A percentile compares a stretch with the other conserved stretches of the same genome.
phyloP scores from a whole-genome alignment of 331 rosid genomes.

The Arachis monticola region DNA sequence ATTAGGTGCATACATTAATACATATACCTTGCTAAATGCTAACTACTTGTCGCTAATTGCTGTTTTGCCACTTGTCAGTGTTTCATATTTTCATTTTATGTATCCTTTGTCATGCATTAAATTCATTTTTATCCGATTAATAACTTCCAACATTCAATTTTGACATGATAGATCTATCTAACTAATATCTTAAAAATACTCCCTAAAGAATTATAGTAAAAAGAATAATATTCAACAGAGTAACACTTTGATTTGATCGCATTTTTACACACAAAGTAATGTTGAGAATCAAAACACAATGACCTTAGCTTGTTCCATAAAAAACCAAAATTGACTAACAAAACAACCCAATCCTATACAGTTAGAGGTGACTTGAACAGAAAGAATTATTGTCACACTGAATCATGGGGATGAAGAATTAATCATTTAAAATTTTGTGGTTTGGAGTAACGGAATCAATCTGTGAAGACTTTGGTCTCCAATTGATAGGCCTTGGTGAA shows the following conservation, averaged over 20 bases:
- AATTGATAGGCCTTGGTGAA: constrained; percentile 89
- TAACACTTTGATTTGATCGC: too few relatives aligned
- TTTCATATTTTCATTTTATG: not conserved
- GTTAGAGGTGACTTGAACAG: not conserved
- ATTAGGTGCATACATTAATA: too few relatives aligned
- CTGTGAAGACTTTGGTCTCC: constrained; percentile 69
- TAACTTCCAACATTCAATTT: too few relatives aligned
- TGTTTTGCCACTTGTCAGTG: not conserved
- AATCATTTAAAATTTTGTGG: not conserved
- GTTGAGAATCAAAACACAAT: not conserved
- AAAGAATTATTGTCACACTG: not conserved
- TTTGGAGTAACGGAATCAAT: constrained; percentile 17
- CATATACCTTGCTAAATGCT: not conserved
- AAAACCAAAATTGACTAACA: not conserved
- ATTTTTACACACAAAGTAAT: not conserved
- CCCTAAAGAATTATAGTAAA: too few relatives aligned
- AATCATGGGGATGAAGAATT: not conserved
- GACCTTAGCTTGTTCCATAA: not conserved
- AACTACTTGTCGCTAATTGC: not conserved
- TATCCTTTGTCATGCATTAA: not conserved
- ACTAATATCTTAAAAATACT: too few relatives aligned
- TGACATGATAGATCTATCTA: too few relatives aligned
- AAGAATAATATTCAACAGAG: too few relatives aligned
- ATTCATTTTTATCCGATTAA: too few relatives aligned
- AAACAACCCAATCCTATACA: constrained; percentile 10